Evolutionary conservation across 768 basidiomycete species (phyloP), one percentile per base, ranked within the genome.

Genomic region (Tulasnella calospora): DNA sequence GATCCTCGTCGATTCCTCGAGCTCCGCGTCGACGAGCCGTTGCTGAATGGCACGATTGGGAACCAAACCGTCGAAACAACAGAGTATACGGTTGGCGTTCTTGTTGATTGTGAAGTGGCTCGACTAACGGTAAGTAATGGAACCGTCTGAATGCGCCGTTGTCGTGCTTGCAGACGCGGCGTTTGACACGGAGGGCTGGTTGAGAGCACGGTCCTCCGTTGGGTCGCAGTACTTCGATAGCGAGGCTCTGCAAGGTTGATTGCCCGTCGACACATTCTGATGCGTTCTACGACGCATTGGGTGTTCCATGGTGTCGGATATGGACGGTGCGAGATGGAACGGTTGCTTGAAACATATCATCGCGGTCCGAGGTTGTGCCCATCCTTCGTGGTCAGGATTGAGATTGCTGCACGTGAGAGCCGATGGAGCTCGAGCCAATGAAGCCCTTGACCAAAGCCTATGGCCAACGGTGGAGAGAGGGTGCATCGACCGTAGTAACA

Each of bases 1-100:
- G 86, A 86, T 17, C 85, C 85, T 70, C 85, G 85, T 87, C 10
- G 84, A 82, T 70, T 85, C 87, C 15, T 88, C 88, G 19, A 83
- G 82, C 81, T 89, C 88, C 13, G 88, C 89, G n/a, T 84, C 83
- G 47, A 86, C 82, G 5, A 89, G 84, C 81, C 80, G 44, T 80
- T 77, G 27, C 71, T 21, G 12, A 82, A 83, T n/a, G 82, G 81
- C 79, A 82, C 78, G 13, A 74, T 47, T n/a, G 73, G 40, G 78
- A 41, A 35, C 71, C 35, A 12, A 19, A 44, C 33, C 9, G 73
- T 74, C 21, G 44, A 74, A 4, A 33, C 10, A 2, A 7, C 47
- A n/a, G 51, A 61, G 27, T 19, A 76, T 57, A 47, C 44, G 36
- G 40, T 77, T 36, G 74, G 61, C 9, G 33, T 35, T 7, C 38